Evolutionary conservation across 441 rosid species (phyloP).

Genomic region (California macrophylla): DNA sequence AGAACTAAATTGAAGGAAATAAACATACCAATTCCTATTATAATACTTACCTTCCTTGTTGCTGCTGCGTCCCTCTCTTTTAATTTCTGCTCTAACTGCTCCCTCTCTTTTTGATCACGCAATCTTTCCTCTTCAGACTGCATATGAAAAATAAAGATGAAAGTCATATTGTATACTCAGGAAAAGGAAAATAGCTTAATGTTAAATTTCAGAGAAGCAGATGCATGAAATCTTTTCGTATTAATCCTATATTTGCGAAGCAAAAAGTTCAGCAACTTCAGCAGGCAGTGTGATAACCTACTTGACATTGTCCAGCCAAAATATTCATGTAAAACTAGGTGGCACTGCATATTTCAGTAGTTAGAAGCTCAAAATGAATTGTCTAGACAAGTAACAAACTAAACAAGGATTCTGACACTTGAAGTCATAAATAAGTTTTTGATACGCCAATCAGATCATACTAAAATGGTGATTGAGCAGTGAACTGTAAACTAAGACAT

Average conservation of each 20-base stretch:
- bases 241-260: neutral
- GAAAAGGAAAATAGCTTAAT: conserved; percentile 2
- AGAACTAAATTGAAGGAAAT: too few relatives aligned
- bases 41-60: conserved; percentile 59
- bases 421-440: neutral
- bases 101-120: conserved; percentile 87
- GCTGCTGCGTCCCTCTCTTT: conserved; percentile 78
- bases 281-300: neutral
- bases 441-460: neutral
- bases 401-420: neutral
- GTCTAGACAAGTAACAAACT: neutral
- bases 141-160: conserved; percentile 15
- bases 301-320: neutral
- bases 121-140: conserved; percentile 88
- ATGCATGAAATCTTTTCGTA: neutral
- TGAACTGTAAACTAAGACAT: neutral
- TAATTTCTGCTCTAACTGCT: conserved; percentile 68
- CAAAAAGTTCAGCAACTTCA: neutral
- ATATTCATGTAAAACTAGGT: neutral
- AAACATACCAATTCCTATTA: neutral
- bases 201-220: neutral
- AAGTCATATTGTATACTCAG: conserved; percentile 15
- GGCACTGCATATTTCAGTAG: neutral
- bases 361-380: neutral
- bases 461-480: neutral